These are phyloP conservation scores for Inga laurina DNA, from an alignment of 306 rosid genomes.

Conservation along the genomic window DNA sequence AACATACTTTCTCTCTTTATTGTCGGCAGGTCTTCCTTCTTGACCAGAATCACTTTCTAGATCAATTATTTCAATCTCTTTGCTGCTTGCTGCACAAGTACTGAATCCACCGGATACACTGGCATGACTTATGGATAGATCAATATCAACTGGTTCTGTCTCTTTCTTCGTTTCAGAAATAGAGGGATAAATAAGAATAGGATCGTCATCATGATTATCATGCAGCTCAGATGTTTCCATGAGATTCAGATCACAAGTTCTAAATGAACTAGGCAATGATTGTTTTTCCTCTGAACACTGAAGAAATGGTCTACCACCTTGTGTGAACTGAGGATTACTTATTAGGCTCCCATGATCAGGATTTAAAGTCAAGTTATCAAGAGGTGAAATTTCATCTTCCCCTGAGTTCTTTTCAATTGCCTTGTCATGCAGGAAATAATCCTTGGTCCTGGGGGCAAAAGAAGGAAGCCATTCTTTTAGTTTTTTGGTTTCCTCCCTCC, in stretches of 20 bases:
- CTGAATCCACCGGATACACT: conserved; percentile 53
- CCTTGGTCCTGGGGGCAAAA: conserved; percentile 50
- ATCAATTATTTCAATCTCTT: conserved; percentile 94
- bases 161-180: conserved; percentile 59
- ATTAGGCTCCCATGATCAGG: conserved; percentile 50
- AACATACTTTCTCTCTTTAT: conserved; percentile 71
- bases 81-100: conserved; percentile 49
- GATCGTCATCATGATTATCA: conserved; percentile 66
- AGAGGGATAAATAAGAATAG: conserved; percentile 48
- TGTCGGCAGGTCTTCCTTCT: conserved; percentile 58
- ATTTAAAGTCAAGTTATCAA: conserved; percentile 40
- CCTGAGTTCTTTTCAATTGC: conserved; percentile 49
- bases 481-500: conserved; percentile 58
- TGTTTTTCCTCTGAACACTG: conserved; percentile 70
- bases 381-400: conserved; percentile 42
- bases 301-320: conserved; percentile 49
- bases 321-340: conserved; percentile 49
- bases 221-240: conserved; percentile 75
- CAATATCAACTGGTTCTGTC: conserved; percentile 55
- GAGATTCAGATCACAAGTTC: conserved; percentile 96
- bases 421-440: conserved; percentile 49
- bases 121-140: conserved; percentile 67
- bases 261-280: conserved; percentile 68
- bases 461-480: conserved; percentile 66
- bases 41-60: conserved; percentile 67